Base-by-base conservation (phyloP, 306 rosid genomes). In the Gastrolobium villosum region DNA sequence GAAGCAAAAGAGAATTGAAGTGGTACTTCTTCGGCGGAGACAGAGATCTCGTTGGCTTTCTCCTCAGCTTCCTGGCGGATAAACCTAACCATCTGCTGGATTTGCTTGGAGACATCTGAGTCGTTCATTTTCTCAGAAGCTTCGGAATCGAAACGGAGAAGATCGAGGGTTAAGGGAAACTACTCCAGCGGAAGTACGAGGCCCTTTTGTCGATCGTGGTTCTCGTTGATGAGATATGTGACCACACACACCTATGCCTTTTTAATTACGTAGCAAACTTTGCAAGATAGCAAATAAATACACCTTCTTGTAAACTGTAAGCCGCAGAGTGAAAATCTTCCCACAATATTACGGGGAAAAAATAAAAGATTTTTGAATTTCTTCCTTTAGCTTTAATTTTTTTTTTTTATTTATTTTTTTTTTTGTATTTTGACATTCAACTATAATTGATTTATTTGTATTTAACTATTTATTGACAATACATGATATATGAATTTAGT, bases 41-140 rank as follows among this genome's bases (percentile, higher is more conserved):
- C 98, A 53, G 97, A 87, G 97, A 95, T 95, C 97, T 95, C 98
- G 90, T 95, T 95, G 89, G 98, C 99, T 79, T 95, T 95, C 70
- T 95, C 99, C 82, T 95, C 99, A 1, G 98, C 98, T 81, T 95
- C 99, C 85, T 95, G 99, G 84, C 94, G 99, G 84, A 95, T 93
- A 81, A 95, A 95, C 77, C 96, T 78, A 72, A 92, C 99, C 99
- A 95, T 95, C 96, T 95, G 99, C 92, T 95, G 98, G 96, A 95
- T 95, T 94, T 95, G 99, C 96, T 84, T 91, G 56, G 98, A 91
- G 81, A 95, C 99, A 95, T 91, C 97, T 52, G 91, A 67, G 87
- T 95, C 99, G 82, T 95, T 95, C 99, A 95, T 95, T 46, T 87
- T 88, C 9, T 32, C 78, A 57, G 63, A 40, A 71, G 52, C 34